Base-by-base conservation (phyloP, 2,329 filamentous ascomycete genomes). In the Diplocarpon mali region DNA sequence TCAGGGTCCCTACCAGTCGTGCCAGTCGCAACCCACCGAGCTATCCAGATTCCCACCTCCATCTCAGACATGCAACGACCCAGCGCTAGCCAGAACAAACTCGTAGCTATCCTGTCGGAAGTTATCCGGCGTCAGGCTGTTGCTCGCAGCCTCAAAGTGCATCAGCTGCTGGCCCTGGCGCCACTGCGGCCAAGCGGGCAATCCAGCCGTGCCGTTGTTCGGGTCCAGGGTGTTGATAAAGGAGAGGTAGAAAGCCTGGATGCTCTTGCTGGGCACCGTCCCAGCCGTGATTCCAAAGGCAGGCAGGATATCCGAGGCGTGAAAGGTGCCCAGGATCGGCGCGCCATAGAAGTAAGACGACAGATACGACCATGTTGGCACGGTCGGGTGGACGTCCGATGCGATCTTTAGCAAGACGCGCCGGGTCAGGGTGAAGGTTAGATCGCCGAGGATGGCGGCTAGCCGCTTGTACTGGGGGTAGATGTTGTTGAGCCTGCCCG, bases 401-500 rank as follows among this genome's bases (percentile, higher is more conserved):
- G 75, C 62, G 0, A 57, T 46, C 11, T 69, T 58, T 16, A 92
- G 72, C 60, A 85, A 80, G 5, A 71, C 48, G 13, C 85, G 77
- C 1, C 85, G 76, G 0, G 77, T 75, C 0, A 92, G 69, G 0
- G 80, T 89, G 64, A 92, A 90, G 1, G 75, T 75, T 0, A 87
- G 56, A 58, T 92, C 85, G 12, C 85, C 85, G 0, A 89, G 67
- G 24, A 90, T 75, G 30, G 85, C 84, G 2, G 83, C 78, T 0
- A 87, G 67, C 12, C 83, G 80, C 64, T 89, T 90, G 70, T 78
- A 89, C 52, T 85, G 75, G 0, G 85, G 83, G 58, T 85, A 88
- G 57, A 78, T 69, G 56, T 82, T 78, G 65, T 90, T 85, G n/a
- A 81, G 51, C 9, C 73, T 49, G 1, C 74, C 68, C 0, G 84